A percentile compares a stretch with the other conserved stretches of the same genome.
phyloP scores from a whole-genome alignment of 2,329 filamentous ascomycete genomes.

The Aspergillus pseudotamarii region DNA sequence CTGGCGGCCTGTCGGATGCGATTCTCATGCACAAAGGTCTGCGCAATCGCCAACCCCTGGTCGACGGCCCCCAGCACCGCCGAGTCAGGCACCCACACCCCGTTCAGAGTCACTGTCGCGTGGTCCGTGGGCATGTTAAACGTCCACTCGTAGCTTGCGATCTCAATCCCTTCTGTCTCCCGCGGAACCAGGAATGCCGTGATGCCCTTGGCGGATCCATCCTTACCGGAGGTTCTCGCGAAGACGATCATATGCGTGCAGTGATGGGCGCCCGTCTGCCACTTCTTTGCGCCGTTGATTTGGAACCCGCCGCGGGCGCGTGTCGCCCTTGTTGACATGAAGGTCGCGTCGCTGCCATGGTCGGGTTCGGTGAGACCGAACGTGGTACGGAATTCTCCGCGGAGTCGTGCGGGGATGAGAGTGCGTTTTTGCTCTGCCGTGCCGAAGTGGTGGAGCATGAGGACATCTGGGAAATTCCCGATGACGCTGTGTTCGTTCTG shows the following conservation, averaged over 20 bases:
- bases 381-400: not conserved
- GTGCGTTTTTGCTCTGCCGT: not conserved
- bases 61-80: constrained; percentile 56
- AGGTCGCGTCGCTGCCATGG: not conserved
- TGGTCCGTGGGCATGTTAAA: not conserved
- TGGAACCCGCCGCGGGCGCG: constrained; percentile 3
- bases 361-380: not conserved
- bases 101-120: not conserved
- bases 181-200: not conserved
- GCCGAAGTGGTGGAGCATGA: not conserved
- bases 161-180: not conserved
- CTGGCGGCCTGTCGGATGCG: constrained; percentile 65
- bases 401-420: not conserved
- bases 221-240: constrained; percentile 57
- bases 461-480: not conserved
- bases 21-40: constrained; percentile 69
- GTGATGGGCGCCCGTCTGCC: constrained; percentile 66
- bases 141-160: not conserved
- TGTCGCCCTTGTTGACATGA: not conserved
- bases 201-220: not conserved
- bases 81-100: not conserved
- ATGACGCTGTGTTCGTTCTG: not conserved
- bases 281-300: constrained; percentile 64
- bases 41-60: constrained; percentile 61
- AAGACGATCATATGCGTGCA: constrained; percentile 66